Conservation (phyloP, 2,329 filamentous ascomycete species). For the Dryadomyces sulphureus region DNA sequence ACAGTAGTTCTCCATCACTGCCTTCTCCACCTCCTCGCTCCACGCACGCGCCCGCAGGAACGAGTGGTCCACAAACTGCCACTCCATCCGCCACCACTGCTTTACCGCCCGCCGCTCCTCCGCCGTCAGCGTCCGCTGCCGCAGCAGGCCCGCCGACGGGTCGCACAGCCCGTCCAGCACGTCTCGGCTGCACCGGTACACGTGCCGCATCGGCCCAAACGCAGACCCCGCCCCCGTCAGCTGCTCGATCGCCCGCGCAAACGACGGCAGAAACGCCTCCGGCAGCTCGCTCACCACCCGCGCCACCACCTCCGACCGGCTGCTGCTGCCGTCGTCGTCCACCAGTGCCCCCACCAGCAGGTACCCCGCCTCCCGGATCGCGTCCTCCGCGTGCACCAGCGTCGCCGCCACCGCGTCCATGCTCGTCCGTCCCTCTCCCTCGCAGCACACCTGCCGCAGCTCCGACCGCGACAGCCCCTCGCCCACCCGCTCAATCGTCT, state of each 20-base stretch:
- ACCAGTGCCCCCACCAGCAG: constrained; percentile 75
- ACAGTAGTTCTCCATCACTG: constrained; percentile 79
- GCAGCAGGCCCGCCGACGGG: constrained; percentile 37
- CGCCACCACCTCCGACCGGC: constrained; percentile 33
- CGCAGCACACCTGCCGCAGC: constrained; percentile 57
- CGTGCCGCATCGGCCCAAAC: constrained; percentile 42
- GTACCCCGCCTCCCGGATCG: constrained; percentile 65
- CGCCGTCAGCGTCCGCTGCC: constrained; percentile 38
- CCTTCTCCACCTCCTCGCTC: constrained; percentile 56
- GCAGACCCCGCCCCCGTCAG: constrained; percentile 24
- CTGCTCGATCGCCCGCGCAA: constrained; percentile 25
- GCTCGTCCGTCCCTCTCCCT: constrained; percentile 40
- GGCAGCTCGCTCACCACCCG: constrained; percentile 31
- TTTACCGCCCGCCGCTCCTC: constrained; percentile 53
- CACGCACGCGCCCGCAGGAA: constrained; percentile 75
- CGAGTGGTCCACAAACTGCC: constrained; percentile 66
- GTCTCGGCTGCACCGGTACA: constrained; percentile 42
- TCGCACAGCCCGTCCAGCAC: constrained; percentile 43
- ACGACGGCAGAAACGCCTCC: constrained; percentile 26
- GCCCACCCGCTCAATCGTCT: constrained; percentile 63
- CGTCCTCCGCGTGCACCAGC: constrained; percentile 66
- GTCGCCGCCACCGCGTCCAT: constrained; percentile 64
- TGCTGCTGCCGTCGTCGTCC: constrained; percentile 21
- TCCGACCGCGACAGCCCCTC: constrained; percentile 54
- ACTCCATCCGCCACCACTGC: constrained; percentile 72